Conservation (phyloP, 139 green algal species). For the Penium margaritaceum region DNA sequence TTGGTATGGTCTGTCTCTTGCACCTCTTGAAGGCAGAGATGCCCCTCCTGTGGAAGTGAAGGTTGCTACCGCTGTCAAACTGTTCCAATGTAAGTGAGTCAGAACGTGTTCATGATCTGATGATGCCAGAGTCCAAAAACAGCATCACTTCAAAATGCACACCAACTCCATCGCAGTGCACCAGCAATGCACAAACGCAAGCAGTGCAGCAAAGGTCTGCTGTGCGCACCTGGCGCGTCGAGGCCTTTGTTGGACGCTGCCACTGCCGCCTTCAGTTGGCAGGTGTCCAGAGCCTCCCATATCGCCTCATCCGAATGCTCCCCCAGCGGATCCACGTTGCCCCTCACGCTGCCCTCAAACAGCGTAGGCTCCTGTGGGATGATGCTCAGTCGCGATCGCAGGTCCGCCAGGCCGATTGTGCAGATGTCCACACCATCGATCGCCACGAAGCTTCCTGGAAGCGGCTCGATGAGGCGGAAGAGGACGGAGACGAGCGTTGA, state of each 20-base stretch:
- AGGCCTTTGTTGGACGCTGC: background rate
- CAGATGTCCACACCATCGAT: conserved; percentile 82
- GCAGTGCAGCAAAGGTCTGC: too few relatives aligned
- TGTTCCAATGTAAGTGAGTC: too few relatives aligned
- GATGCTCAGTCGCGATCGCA: conserved; percentile 61
- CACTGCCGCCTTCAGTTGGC: conserved; percentile 38
- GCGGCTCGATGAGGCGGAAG: conserved; percentile 62
- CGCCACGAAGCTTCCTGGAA: conserved; percentile 58
- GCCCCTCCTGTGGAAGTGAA: too few relatives aligned
- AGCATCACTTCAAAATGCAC: too few relatives aligned
- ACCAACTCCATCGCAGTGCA: too few relatives aligned
- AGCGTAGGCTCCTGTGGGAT: conserved; percentile 85
- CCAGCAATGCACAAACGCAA: too few relatives aligned
- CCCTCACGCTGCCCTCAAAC: conserved; percentile 78
- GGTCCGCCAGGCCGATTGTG: conserved; percentile 61
- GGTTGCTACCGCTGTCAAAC: too few relatives aligned
- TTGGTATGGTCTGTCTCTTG: too few relatives aligned
- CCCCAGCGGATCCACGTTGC: conserved; percentile 86
- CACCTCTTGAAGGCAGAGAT: too few relatives aligned
- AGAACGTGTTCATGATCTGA: background rate
- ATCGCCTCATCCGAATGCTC: conserved; percentile 57
- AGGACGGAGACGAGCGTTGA: conserved; percentile 61
- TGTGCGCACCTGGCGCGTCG: conserved; percentile 50
- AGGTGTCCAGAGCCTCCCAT: conserved; percentile 57
- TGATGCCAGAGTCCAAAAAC: background rate